A percentile compares a stretch with the other conserved stretches of the same genome.
These are phyloP conservation scores for Claviceps spartinae DNA, from an alignment of 2,329 filamentous ascomycete genomes.

Conservation along the genomic window DNA sequence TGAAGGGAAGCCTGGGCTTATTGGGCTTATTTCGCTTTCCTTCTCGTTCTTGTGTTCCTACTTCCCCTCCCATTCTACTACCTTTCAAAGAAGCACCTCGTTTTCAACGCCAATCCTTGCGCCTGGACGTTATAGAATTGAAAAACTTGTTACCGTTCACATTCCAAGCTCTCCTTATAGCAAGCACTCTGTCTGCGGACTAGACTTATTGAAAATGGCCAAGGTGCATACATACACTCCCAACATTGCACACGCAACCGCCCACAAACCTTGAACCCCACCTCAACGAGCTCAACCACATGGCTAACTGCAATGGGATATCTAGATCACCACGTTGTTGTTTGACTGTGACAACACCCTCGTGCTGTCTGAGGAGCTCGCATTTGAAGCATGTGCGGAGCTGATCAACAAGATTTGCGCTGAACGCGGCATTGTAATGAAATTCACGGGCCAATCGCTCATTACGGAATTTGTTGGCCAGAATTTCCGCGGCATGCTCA, in stretches of 20 bases:
- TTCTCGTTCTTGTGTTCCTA: too few species aligned
- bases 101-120: too few species aligned
- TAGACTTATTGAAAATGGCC: too few species aligned
- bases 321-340: conserved; percentile 51
- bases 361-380: conserved; percentile 78
- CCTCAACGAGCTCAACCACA: neutral
- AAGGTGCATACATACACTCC: too few species aligned
- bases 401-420: conserved; percentile 77
- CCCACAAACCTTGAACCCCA: neutral
- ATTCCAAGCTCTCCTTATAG: too few species aligned
- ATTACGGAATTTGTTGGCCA: conserved; percentile 83
- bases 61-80: too few species aligned
- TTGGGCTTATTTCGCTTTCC: too few species aligned
- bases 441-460: conserved; percentile 66
- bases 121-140: too few species aligned
- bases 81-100: too few species aligned
- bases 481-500: conserved; percentile 89
- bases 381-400: conserved; percentile 81
- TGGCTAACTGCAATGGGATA: neutral
- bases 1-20: too few species aligned
- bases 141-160: too few species aligned
- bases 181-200: too few species aligned
- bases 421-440: conserved; percentile 45
- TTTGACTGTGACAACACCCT: conserved; percentile 86
- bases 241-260: neutral